Evolutionary conservation across 2,329 filamentous ascomycete genomes (phyloP), one percentile per base, ranked within the genome.

Genomic region (Phyllosticta capitalensis): DNA sequence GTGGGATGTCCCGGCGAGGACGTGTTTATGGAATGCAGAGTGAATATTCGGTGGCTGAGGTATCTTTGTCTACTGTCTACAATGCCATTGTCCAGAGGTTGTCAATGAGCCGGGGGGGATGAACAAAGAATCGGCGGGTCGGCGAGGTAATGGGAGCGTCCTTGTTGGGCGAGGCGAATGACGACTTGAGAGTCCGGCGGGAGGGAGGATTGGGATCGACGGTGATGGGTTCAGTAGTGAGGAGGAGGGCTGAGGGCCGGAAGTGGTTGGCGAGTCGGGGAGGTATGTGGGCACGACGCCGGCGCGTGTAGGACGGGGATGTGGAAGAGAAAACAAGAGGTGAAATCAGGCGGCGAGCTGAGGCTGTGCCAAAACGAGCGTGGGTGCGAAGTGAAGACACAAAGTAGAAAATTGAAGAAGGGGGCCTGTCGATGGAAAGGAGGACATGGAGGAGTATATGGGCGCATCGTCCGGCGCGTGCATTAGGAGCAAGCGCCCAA

Each of bases 381-480:
- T 19, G 33, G n/a, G 12, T 58, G 30, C 45, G 51, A 58, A 53
- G 49, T 52, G 56, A 58, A 54, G 51, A 53, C 26, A 48, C 48
- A 48, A 54, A 33, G 55, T 26, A 7, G 24, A 26, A 26, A 26
- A 26, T 26, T 3, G 24, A 26, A 26, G 24, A 26, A 26, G 24
- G 24, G 24, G 24, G 24, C 24, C 24, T 26, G 24, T 7, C 24
- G 26, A 22, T 30, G 17, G 50, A 53, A 58, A 58, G 56, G 56
- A 58, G 56, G 56, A 38, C 56, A 30, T 10, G 48, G n/a, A 26
- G 50, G n/a, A 45, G 56, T 58, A 53, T 58, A 58, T 58, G 56
- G 56, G 50, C 33, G 56, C 56, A 50, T 50, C 22, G 33, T 20
- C 33, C 45, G 56, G 51, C 20, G 50, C 50, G 56, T 54, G 56